Evolutionary conservation across 805 yeast genomes (phyloP), one percentile per base, ranked within the genome.

Genomic region (Pichia thaimueangensis): DNA sequence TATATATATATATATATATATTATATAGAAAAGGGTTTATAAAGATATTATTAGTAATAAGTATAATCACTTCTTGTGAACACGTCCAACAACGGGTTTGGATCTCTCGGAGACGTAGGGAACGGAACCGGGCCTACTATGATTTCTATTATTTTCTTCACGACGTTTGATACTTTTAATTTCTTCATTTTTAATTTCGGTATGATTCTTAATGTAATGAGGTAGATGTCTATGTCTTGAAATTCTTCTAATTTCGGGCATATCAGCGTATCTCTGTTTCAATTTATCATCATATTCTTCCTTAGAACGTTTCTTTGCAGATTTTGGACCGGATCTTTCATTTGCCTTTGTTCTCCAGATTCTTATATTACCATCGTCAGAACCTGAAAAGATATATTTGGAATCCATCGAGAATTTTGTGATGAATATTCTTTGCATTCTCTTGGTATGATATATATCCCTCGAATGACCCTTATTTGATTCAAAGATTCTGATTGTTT

Each of bases 171-270:
- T 63, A 31, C 93, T 74, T 38, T 73, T 76, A 31, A 79, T 54
- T 62, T 93, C 97, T 44, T 74, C 70, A 16, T 78, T 65, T 69
- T 93, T 91, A 60, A 86, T 86, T 47, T 89, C 96, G 32, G 74
- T 75, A 30, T 97, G 96, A 63, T 82, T 86, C 75, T 89, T 91
- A 52, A 93, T 76, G 37, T 82, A 85, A 45, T 68, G 68, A 19
- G 99, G 98, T 41, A 91, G 71, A 60, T 93, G 97, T 62, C 98
- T 79, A 66, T 93, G 97, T 63, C 89, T 78, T 23, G 87, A 68
- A 48, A 93, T 93, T 55, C 97, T 75, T 57, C 78, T 78, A 57
- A 93, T 83, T 64, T 93, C 98, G 1, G 98, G 98, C 97, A 93
- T 89, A 67, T 82, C 81, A 67, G 86, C 86, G 72, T 77, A 93